Conservation (phyloP, 331 rosid genomes). For the Saraca asoca region DNA sequence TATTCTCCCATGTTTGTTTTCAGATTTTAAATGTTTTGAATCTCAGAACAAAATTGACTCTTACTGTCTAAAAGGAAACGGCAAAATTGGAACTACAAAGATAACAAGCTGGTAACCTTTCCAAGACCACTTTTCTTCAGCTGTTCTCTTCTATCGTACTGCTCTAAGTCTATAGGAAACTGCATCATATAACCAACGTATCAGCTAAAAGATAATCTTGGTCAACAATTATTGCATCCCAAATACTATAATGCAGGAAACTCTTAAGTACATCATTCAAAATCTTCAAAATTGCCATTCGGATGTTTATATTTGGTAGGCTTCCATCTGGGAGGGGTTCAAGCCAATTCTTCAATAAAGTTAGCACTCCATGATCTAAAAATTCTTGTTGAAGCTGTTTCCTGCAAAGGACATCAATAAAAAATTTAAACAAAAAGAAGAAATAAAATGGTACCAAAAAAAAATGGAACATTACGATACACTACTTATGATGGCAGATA, state of each 20-base stretch:
- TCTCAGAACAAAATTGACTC: no score
- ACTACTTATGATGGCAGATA: constrained; percentile 10
- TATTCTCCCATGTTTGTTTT: no score
- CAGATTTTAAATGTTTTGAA: no score
- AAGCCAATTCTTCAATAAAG: constrained; percentile 86
- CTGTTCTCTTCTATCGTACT: constrained; percentile 87
- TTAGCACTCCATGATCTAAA: constrained; percentile 87
- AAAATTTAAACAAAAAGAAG: neutral
- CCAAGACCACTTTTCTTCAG: constrained; percentile 97
- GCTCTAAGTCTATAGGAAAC: constrained; percentile 91
- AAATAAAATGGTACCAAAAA: neutral
- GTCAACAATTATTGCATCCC: constrained; percentile 14
- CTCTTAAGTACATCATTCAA: constrained; percentile 68
- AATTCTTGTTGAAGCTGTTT: constrained; percentile 91
- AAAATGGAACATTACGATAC: constrained; percentile 8
- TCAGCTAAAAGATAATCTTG: constrained; percentile 28
- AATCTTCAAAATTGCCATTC: constrained; percentile 80
- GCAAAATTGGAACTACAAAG: neutral
- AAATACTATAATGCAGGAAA: constrained; percentile 24
- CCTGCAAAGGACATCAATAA: constrained; percentile 43
- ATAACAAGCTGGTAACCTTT: constrained; percentile 46
- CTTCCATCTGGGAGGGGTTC: constrained; percentile 99
- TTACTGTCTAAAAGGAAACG: no score
- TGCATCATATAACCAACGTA: constrained; percentile 47
- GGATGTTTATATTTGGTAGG: constrained; percentile 84